Evolutionary conservation across 208 protist species (phyloP).

Genomic region (Acanthamoeba triangularis): DNA sequence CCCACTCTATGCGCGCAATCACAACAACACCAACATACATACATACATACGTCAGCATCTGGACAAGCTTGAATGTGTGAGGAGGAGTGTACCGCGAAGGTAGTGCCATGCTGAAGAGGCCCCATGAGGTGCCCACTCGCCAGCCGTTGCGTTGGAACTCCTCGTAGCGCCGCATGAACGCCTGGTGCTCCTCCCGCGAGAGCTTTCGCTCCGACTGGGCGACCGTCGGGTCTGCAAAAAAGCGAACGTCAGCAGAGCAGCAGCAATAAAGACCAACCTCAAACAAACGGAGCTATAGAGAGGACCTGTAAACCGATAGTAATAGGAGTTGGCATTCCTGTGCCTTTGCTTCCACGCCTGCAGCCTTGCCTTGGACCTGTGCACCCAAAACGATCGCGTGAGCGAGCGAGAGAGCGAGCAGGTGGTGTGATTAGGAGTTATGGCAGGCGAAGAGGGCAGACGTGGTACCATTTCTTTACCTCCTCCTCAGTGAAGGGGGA

Average conservation of each 20-base stretch:
- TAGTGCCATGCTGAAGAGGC: conserved; percentile 62
- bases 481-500: conserved; percentile 55
- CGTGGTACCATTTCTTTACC: conserved; percentile 19
- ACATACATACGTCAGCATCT: background rate
- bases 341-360: conserved; percentile 71
- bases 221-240: conserved; percentile 12
- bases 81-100: background rate
- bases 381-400: background rate
- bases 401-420: background rate
- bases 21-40: background rate
- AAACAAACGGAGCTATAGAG: background rate
- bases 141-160: conserved; percentile 72
- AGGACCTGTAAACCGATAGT: conserved; percentile 68
- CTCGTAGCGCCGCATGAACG: conserved; percentile 47
- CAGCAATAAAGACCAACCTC: background rate
- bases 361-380: conserved; percentile 33
- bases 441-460: background rate
- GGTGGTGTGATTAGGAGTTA: background rate
- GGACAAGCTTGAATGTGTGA: background rate
- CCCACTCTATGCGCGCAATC: background rate
- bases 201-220: background rate
- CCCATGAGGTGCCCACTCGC: conserved; percentile 49
- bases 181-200: conserved; percentile 14
- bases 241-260: background rate
- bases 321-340: conserved; percentile 65